Evolutionary conservation across 768 basidiomycete genomes (phyloP), one percentile per base, ranked within the genome.

Genomic region (Lactarius indigo): DNA sequence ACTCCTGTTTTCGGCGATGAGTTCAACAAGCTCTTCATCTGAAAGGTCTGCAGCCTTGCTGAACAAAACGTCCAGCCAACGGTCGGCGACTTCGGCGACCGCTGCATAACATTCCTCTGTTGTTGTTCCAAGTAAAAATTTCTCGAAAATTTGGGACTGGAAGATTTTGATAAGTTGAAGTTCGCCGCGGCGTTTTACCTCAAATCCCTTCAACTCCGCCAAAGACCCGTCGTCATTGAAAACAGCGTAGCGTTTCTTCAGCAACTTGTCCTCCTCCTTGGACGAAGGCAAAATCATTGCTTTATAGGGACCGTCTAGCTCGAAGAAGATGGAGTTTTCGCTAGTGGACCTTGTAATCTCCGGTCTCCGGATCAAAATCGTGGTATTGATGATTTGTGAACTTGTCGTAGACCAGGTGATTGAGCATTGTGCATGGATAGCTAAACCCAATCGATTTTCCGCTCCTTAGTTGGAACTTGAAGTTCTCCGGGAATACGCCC

Each of bases 381-480:
- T 98, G 97, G 75, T 99, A 99, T 76, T 98, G 96, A 69, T 98
- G 86, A 73, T 99, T 98, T 62, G 97, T 99, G 79, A 98, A 98
- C 72, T 89, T 81, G 41, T 90, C 95, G 73, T 98, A 85, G 50
- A 98, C 96, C 69, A 98, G 88, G 74, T 99, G 97, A 74, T 99
- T 99, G 68, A 99, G 86, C 96, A 99, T 99, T 6, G 96, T 98
- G 77, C 97, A 98, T 0, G 97, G 97, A 74, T 98, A 99, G 23
- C 96, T 98, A 72, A 99, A 88, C 8, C 82, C 80, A 69, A 98
- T 87, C 8, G 88, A 79, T 80, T 98, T 98, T 65, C 97, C 96
- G 72, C 84, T 89, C 55, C 81, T 80, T 66, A 98, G 83, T 74
- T 95, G 88, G 83, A 98, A 98, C 76, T 88, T 89, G 87, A 98